A percentile compares a stretch with the other conserved stretches of the same genome.
These are phyloP conservation scores for Lanmaoa rubissima DNA, from an alignment of 768 basidiomycete species.

Conservation along the genomic window DNA sequence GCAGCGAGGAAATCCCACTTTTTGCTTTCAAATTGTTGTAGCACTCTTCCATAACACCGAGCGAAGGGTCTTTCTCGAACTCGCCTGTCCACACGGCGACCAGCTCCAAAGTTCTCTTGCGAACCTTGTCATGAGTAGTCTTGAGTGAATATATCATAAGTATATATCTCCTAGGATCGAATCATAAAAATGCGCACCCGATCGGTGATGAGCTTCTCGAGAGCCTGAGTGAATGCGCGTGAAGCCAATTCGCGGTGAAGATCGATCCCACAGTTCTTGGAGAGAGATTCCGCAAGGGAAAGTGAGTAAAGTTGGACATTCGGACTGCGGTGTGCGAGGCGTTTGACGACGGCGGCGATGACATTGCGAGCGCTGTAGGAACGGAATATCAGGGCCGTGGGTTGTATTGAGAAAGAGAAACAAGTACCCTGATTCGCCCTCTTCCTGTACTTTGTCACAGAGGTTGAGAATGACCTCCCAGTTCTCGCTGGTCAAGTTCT, in stretches of 20 bases:
- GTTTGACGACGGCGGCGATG: slow-evolving; percentile 81
- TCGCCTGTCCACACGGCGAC: slow-evolving; percentile 84
- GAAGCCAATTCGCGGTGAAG: slow-evolving; percentile 87
- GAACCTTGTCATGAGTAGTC: slow-evolving; percentile 93
- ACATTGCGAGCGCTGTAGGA: slow-evolving; percentile 78
- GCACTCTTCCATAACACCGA: slow-evolving; percentile 91
- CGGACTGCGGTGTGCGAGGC: slow-evolving; percentile 89
- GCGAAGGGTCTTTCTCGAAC: slow-evolving; percentile 73
- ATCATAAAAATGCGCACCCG: slow-evolving; percentile 50
- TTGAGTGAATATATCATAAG: slow-evolving; percentile 33
- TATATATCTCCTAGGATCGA: background rate
- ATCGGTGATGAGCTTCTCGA: slow-evolving; percentile 87
- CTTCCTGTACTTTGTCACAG: slow-evolving; percentile 95
- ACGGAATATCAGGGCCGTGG: slow-evolving; percentile 15
- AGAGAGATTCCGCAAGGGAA: slow-evolving; percentile 81
- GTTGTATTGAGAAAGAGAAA: background rate
- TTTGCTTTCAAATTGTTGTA: slow-evolving; percentile 80
- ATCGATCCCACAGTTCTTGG: slow-evolving; percentile 84
- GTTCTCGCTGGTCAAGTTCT: slow-evolving; percentile 89
- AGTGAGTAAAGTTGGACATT: slow-evolving; percentile 96
- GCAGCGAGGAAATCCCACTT: slow-evolving; percentile 45
- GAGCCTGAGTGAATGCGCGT: slow-evolving; percentile 83
- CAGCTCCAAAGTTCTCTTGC: slow-evolving; percentile 64
- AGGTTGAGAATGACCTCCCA: slow-evolving; percentile 94
- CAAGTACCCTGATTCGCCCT: slow-evolving; percentile 79